Evolutionary conservation across 2,329 filamentous ascomycete genomes (phyloP), one percentile per base, ranked within the genome.

Genomic region (Graphilbum ipis-grandicollis): DNA sequence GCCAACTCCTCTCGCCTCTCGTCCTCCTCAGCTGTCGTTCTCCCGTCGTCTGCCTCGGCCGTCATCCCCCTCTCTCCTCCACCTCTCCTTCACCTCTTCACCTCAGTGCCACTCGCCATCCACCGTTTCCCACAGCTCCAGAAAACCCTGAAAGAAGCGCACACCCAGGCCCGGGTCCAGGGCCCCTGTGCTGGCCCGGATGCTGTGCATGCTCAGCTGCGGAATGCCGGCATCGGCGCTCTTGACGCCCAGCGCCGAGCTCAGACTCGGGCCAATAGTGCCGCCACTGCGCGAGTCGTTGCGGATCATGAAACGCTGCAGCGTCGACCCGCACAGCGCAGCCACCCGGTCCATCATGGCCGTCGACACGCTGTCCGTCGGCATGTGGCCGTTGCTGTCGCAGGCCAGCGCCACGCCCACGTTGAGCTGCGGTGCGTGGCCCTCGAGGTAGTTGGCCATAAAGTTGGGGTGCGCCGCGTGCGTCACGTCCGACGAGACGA

Each of bases 381-480:
- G 93, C 82, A 94, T 93, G 59, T 96, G 84, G 5, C 84, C 90
- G 51, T 94, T 94, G 36, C 75, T 74, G 56, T 96, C 88, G 18
- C 75, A 74, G 33, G 74, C 76, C 29, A 98, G 67, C 14, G 76
- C 72, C 23, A 94, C 68, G 26, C 90, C 90, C 23, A 90, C 73
- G 54, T 98, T 98, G 37, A 98, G 71, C 40, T 81, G 71, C 1
- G 90, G 88, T 3, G 82, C 67, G 58, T 98, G 90, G 48, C 82
- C 78, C 39, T 81, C 70, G 15, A 94, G 75, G 59, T 96, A 96
- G 21, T 71, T 73, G 44, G 67, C 67, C 0, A 84, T 61, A 63
- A 96, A 98, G 62, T 96, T 96, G 40, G 90, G 90, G 60, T 94
- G 88, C 9, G 86, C 80, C 30, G 88, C 84, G 57, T 96, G 90